Evolutionary conservation across 768 basidiomycete genomes (phyloP).

Genomic region (Tylopilus sp.): DNA sequence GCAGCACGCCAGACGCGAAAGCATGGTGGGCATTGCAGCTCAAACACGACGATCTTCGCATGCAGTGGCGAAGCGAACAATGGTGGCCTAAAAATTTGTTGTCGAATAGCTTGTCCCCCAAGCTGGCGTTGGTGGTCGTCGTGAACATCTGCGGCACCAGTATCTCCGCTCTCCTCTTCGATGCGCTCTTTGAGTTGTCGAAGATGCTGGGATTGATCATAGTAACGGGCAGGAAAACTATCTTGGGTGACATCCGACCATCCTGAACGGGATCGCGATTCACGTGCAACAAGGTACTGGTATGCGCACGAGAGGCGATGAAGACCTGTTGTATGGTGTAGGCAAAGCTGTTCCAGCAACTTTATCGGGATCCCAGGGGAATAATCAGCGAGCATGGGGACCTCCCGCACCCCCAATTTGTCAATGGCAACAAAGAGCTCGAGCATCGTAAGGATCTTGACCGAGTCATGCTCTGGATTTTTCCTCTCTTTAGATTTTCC

Average conservation of each 20-base stretch:
- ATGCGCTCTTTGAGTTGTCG: not conserved
- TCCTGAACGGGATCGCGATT: not conserved
- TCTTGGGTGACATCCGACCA: not conserved
- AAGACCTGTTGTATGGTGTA: not conserved
- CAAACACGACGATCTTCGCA: not conserved
- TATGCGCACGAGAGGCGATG: not conserved
- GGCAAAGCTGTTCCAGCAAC: not conserved
- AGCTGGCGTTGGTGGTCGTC: not conserved
- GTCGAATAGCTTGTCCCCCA: not conserved
- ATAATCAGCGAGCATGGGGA: not conserved
- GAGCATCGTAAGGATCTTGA: constrained; percentile 36
- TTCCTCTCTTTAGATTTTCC: not conserved
- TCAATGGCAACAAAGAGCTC: constrained; percentile 7
- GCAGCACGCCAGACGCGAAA: not conserved
- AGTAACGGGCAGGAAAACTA: not conserved
- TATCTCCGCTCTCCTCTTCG: not conserved
- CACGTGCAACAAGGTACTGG: not conserved
- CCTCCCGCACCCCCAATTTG: not conserved
- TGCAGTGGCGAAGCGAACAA: not conserved
- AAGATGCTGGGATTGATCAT: not conserved
- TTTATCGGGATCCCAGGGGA: not conserved
- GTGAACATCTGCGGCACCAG: too few species aligned
- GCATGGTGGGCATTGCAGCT: not conserved
- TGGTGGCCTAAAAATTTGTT: not conserved
- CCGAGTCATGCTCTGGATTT: constrained; percentile 34